These are phyloP conservation scores for Puccinia novopanici DNA, from an alignment of 1,284 basidiomycete species.

Conservation along the genomic window DNA sequence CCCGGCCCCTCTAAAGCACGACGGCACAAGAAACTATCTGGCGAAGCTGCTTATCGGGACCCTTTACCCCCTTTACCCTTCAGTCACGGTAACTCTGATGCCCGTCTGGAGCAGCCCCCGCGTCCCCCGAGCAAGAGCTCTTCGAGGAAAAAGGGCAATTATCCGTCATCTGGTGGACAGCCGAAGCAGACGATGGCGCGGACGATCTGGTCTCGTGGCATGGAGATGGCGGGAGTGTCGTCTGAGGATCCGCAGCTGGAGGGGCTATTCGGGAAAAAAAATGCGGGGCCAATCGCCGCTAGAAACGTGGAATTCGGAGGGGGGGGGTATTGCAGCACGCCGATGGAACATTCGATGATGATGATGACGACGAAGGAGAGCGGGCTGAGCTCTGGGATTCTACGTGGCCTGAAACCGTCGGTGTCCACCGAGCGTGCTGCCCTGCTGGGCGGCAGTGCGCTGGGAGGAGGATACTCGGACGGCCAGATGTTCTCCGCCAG, in stretches of 20 bases:
- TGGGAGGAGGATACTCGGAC: background rate
- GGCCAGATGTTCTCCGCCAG: background rate
- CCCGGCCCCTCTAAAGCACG: background rate
- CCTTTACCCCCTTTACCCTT: background rate
- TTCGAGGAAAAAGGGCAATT: background rate
- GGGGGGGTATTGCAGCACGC: background rate
- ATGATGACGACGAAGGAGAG: background rate
- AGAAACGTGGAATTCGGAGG: conserved; percentile 9
- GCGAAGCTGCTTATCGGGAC: background rate
- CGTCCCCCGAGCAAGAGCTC: background rate
- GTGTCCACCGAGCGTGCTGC: background rate
- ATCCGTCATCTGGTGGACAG: background rate
- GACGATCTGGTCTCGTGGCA: conserved; percentile 27
- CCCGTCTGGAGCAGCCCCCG: background rate
- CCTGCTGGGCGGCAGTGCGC: background rate
- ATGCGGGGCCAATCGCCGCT: conserved; percentile 1
- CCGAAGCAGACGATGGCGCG: conserved; percentile 23
- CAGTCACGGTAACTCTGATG: background rate
- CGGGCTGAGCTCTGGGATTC: conserved; percentile 25
- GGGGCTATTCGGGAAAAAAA: background rate
- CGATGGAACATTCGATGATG: background rate
- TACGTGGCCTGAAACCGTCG: background rate
- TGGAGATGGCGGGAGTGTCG: conserved; percentile 23
- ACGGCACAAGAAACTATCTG: background rate
- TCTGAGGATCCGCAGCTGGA: conserved; percentile 18